A percentile compares a stretch with the other conserved stretches of the same genome.
Evolutionary conservation across 345 rosid genomes (phyloP).

Genomic region (Citrus glauca): DNA sequence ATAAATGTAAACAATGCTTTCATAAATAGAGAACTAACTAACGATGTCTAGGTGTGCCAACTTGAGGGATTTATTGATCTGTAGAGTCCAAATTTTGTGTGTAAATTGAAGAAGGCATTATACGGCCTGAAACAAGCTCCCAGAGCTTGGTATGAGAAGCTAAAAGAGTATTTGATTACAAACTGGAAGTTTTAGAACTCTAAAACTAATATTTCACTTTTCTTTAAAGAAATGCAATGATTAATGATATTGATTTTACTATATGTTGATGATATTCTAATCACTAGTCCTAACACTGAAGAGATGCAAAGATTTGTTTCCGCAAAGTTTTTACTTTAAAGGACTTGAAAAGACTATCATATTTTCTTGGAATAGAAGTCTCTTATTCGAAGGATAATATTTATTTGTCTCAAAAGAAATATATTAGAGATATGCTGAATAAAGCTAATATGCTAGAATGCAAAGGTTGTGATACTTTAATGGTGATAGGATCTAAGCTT

Average conservation of each 20-base stretch:
- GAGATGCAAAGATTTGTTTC: neutral
- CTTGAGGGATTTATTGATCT: no score
- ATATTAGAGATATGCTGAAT: neutral
- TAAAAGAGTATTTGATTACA: neutral
- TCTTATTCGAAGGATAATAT: neutral
- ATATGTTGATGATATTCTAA: neutral
- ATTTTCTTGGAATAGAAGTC: neutral
- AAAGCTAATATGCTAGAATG: neutral
- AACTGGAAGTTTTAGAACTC: neutral
- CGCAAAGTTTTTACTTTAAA: neutral
- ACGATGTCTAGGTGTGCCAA: no score
- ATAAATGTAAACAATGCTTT: no score
- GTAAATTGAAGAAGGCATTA: neutral
- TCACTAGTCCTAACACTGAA: neutral
- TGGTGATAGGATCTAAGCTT: neutral
- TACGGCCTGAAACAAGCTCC: no score
- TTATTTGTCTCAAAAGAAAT: neutral
- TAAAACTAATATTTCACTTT: neutral
- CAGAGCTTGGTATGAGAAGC: no score
- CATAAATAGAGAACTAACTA: no score
- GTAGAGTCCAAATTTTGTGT: accelerated
- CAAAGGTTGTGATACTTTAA: neutral
- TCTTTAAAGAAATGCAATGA: neutral
- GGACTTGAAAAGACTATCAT: neutral
- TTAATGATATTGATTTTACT: neutral